Conservation (phyloP, 2,329 filamentous ascomycete species). For the Tolypocladium ophioglossoides region DNA sequence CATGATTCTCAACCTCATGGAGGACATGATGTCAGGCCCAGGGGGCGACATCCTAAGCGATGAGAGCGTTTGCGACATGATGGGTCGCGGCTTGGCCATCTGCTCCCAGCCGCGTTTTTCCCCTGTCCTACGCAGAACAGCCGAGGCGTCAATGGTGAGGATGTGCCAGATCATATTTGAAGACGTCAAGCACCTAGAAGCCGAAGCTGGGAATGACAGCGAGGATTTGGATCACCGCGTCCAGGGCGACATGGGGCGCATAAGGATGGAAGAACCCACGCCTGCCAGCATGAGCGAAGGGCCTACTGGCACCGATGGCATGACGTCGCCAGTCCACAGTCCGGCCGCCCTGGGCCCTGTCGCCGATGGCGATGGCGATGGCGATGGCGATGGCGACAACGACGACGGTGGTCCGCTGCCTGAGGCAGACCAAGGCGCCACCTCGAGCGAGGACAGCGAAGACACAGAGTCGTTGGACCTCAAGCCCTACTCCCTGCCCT, state of each 20-base stretch:
- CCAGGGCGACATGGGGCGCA: conserved; percentile 58
- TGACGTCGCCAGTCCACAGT: not conserved
- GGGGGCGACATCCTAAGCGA: conserved; percentile 91
- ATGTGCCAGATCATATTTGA: conserved; percentile 99
- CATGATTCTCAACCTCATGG: conserved; percentile 94
- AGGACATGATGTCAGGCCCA: conserved; percentile 91
- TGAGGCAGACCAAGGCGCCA: not conserved
- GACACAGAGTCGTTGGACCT: conserved; percentile 46
- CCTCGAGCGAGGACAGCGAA: conserved; percentile 21
- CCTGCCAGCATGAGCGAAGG: conserved; percentile 3
- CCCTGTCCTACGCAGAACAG: conserved; percentile 79
- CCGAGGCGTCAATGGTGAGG: conserved; percentile 93
- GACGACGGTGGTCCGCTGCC: not conserved
- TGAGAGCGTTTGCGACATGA: conserved; percentile 98
- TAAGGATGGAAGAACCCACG: conserved; percentile 66
- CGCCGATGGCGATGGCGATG: conserved; percentile 2
- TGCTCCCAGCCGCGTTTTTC: conserved; percentile 91
- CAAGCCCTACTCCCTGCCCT: conserved; percentile 85
- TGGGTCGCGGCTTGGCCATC: conserved; percentile 95
- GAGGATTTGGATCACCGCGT: conserved; percentile 56
- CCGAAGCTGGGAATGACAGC: conserved; percentile 58
- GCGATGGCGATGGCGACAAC: not conserved
- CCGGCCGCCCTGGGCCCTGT: not conserved
- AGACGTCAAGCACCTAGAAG: conserved; percentile 76
- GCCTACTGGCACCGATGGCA: conserved; percentile 1